Percentiles rank a stretch among this genome's conserved stretches.
These are phyloP conservation scores for Agroathelia rolfsii DNA, from an alignment of 1,284 basidiomycete species.

Conservation along the genomic window DNA sequence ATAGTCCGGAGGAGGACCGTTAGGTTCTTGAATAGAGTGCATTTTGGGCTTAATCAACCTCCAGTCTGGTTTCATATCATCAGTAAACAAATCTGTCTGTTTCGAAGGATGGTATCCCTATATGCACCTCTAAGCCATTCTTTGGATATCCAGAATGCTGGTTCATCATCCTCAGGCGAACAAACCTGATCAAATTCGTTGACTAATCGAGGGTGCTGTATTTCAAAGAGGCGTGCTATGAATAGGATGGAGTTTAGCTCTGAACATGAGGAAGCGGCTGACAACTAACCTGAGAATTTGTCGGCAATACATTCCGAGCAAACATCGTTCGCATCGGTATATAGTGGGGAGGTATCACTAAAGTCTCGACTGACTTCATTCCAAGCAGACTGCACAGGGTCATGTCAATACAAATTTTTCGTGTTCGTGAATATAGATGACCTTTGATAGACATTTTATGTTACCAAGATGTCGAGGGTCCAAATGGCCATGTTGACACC, in stretches of 20 bases:
- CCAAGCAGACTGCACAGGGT: constrained; percentile 36
- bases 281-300: constrained; percentile 45
- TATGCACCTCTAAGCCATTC: constrained; percentile 61
- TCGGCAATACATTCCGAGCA: constrained; percentile 50
- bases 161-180: constrained; percentile 29
- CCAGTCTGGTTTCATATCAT: constrained; percentile 53
- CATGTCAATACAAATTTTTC: constrained; percentile 7
- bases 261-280: background rate
- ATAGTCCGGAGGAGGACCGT: constrained; percentile 60
- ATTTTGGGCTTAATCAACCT: constrained; percentile 58
- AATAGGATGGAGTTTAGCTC: constrained; percentile 8
- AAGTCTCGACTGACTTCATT: constrained; percentile 32
- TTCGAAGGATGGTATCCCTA: constrained; percentile 6
- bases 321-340: constrained; percentile 40
- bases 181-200: constrained; percentile 43
- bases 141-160: constrained; percentile 69
- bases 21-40: constrained; percentile 40
- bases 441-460: constrained; percentile 58
- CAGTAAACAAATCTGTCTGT: constrained; percentile 7
- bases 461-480: constrained; percentile 43
- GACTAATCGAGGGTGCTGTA: constrained; percentile 52
- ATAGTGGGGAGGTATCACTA: constrained; percentile 36
- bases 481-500: constrained; percentile 37
- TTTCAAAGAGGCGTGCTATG: constrained; percentile 56
- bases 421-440: constrained; percentile 17